phyloP scores from a whole-genome alignment of 139 green algal genomes.

The Picochlorum costavermella region DNA sequence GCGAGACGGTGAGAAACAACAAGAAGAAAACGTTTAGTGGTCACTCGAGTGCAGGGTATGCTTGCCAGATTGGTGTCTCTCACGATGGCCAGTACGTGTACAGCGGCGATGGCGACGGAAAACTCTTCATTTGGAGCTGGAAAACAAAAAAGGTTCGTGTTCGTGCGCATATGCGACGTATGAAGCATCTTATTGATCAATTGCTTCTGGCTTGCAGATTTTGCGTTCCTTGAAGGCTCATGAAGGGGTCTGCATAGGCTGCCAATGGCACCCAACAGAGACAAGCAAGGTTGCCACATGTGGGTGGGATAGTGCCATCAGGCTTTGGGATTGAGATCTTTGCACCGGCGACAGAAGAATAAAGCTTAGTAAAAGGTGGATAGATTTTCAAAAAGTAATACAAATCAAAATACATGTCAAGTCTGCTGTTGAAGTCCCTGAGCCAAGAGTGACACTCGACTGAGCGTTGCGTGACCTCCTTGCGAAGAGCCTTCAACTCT shows the following conservation, averaged over 20 bases:
- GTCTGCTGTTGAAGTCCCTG: too few species aligned
- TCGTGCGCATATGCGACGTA: background rate
- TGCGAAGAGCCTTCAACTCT: background rate
- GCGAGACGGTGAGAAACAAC: conserved; percentile 81
- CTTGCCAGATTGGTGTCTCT: conserved; percentile 53
- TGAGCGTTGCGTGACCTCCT: too few species aligned
- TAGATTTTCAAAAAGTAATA: too few species aligned
- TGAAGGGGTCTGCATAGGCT: conserved; percentile 77
- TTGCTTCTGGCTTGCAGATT: background rate
- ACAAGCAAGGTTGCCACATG: conserved; percentile 78
- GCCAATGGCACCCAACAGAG: conserved; percentile 90
- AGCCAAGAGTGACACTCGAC: too few species aligned
- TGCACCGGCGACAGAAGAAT: too few species aligned
- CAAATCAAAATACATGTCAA: too few species aligned
- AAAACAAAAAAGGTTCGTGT: conserved; percentile 60
- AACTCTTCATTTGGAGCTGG: conserved; percentile 96
- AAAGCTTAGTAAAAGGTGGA: too few species aligned
- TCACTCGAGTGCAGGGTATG: conserved; percentile 49
- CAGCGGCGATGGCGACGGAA: conserved; percentile 84
- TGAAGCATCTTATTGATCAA: background rate
- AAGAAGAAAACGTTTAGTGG: conserved; percentile 95
- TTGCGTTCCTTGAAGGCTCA: conserved; percentile 54
- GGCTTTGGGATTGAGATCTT: conserved; percentile 65
- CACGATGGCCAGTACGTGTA: conserved; percentile 74
- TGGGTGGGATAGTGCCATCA: conserved; percentile 91